These are phyloP conservation scores for Saccharata proteae DNA, from an alignment of 2,329 filamentous ascomycete species.

Conservation along the genomic window DNA sequence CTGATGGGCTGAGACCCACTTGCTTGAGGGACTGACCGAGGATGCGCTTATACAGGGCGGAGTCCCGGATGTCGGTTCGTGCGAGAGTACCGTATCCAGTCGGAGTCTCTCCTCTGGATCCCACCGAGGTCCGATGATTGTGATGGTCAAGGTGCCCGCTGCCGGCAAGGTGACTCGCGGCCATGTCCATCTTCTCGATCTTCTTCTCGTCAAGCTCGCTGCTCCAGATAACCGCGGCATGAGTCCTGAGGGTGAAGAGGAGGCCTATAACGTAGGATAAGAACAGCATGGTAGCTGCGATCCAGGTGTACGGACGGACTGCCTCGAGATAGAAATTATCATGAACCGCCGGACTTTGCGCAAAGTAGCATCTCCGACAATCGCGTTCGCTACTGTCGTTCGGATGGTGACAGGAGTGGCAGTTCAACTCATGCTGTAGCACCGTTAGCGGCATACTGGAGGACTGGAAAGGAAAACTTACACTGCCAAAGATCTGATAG, in stretches of 20 bases:
- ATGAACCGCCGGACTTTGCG: slow-evolving; percentile 69
- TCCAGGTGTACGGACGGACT: slow-evolving; percentile 86
- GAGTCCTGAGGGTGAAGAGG: slow-evolving; percentile 89
- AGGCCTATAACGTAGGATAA: slow-evolving; percentile 87
- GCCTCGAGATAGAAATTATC: slow-evolving; percentile 85
- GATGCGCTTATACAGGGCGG: slow-evolving; percentile 84
- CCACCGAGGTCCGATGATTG: slow-evolving; percentile 7
- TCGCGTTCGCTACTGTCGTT: slow-evolving; percentile 45
- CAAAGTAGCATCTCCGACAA: slow-evolving; percentile 89
- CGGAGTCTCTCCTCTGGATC: slow-evolving; percentile 17
- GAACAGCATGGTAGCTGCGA: slow-evolving; percentile 75
- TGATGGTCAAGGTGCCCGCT: slow-evolving; percentile 18
- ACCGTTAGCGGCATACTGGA: too few relatives aligned
- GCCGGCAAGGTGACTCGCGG: slow-evolving; percentile 20
- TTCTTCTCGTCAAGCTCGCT: slow-evolving; percentile 50
- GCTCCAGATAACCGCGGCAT: slow-evolving; percentile 96
- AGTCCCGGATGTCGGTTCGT: slow-evolving; percentile 61
- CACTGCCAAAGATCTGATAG: slow-evolving; percentile 95
- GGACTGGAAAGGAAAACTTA: slow-evolving; percentile 28
- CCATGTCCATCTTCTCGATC: slow-evolving; percentile 24
- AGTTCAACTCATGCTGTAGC: slow-evolving; percentile 77
- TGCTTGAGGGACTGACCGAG: slow-evolving; percentile 81
- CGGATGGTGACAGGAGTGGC: slow-evolving; percentile 48
- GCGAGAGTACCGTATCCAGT: slow-evolving; percentile 14
- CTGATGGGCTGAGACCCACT: slow-evolving; percentile 50